These are phyloP conservation scores for Ophiostoma novo-ulmi DNA, from an alignment of 2,329 filamentous ascomycete genomes.

Conservation along the genomic window DNA sequence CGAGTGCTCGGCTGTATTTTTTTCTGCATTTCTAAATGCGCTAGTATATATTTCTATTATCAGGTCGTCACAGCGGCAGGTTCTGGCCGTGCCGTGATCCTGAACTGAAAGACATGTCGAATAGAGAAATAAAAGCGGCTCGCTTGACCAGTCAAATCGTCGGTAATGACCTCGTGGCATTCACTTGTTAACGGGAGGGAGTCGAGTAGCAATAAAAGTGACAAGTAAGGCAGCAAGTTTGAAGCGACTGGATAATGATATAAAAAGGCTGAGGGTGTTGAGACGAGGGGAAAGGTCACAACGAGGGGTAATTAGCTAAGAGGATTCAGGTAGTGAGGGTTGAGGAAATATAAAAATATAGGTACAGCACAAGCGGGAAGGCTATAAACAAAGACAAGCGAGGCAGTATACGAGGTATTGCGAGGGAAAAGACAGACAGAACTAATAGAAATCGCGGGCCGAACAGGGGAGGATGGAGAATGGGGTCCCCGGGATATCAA, in stretches of 20 bases:
- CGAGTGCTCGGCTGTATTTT: background rate
- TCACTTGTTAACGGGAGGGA: background rate
- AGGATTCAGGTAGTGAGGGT: background rate
- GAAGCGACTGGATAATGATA: background rate
- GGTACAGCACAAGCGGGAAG: background rate
- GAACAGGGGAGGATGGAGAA: background rate
- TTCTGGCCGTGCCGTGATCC: background rate
- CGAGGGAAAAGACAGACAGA: background rate
- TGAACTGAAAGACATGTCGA: background rate
- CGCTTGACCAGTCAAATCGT: background rate
- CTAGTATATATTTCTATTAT: background rate
- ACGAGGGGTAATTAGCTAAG: background rate
- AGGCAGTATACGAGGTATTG: background rate
- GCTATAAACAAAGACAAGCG: background rate
- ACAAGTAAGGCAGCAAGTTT: background rate
- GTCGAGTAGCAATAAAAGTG: background rate
- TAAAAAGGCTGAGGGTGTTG: conserved; percentile 12
- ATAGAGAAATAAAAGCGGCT: background rate
- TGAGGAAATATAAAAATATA: background rate
- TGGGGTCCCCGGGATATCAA: background rate
- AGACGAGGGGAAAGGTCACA: conserved; percentile 12
- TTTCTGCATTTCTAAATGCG: background rate
- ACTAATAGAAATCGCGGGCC: background rate
- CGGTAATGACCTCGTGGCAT: background rate
- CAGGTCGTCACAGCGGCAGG: background rate